A percentile compares a stretch with the other conserved stretches of the same genome.
These are phyloP conservation scores for Parsonsia alboflavescens DNA, from an alignment of 257 asterid species.

Conservation along the genomic window DNA sequence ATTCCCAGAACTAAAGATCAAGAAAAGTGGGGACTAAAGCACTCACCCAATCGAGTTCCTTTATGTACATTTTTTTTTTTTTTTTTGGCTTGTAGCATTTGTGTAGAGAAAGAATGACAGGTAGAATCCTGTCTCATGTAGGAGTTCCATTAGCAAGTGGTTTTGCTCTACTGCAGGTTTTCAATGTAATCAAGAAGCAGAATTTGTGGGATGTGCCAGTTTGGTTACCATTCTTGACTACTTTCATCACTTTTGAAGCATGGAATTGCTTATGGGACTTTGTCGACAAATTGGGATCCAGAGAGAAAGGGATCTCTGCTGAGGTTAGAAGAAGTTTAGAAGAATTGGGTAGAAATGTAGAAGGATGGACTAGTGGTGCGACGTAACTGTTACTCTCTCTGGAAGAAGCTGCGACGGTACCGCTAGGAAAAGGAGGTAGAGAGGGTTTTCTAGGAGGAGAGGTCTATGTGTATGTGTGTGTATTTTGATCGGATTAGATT, in stretches of 20 bases:
- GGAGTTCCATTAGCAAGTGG: slow-evolving; percentile 60
- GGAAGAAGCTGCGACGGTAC: too few species aligned
- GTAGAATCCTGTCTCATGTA: slow-evolving; percentile 49
- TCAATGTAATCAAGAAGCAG: slow-evolving; percentile 33
- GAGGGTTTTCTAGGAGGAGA: too few species aligned
- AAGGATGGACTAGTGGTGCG: too few species aligned
- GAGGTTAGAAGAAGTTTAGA: slow-evolving; percentile 68
- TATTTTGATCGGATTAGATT: too few species aligned
- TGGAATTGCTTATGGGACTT: slow-evolving; percentile 66
- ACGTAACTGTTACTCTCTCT: too few species aligned
- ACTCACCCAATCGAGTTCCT: too few species aligned
- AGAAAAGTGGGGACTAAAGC: too few species aligned
- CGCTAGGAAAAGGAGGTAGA: too few species aligned
- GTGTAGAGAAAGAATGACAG: slow-evolving; percentile 56
- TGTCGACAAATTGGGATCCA: slow-evolving; percentile 67
- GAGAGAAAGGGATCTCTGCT: slow-evolving; percentile 55
- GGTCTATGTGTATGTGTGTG: too few species aligned
- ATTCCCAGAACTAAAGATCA: too few species aligned
- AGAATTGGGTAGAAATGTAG: slow-evolving; percentile 83
- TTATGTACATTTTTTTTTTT: too few species aligned
- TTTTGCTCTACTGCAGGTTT: slow-evolving; percentile 30
- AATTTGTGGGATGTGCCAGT: slow-evolving; percentile 46
- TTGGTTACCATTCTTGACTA: slow-evolving; percentile 64
- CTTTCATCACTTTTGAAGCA: slow-evolving; percentile 56
- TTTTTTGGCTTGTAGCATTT: too few species aligned